A percentile compares a stretch with the other conserved stretches of the same genome.
These are phyloP conservation scores for Aspergillus ellipticus DNA, from an alignment of 495 filamentous ascomycete genomes.

Conservation along the genomic window DNA sequence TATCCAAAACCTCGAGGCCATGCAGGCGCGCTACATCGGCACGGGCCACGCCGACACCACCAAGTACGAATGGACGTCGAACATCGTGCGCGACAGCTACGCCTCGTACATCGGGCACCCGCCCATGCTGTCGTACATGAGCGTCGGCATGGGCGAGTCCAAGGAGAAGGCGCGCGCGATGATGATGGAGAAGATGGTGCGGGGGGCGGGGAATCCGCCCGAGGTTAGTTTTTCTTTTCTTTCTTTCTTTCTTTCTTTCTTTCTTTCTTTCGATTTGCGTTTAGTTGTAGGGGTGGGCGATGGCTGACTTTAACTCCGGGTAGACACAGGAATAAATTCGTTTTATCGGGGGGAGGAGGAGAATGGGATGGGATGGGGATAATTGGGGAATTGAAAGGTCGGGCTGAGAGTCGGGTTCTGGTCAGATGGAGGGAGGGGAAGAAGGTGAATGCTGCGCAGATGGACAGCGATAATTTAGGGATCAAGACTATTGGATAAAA, in stretches of 20 bases:
- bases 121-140: constrained; percentile 82
- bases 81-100: constrained; percentile 81
- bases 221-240: constrained; percentile 37
- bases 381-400: not conserved
- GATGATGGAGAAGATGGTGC: constrained; percentile 90
- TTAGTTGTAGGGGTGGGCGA: no score
- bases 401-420: no score
- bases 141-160: constrained; percentile 80
- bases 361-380: not conserved
- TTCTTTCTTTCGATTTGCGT: not conserved
- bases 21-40: constrained; percentile 90
- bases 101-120: constrained; percentile 87
- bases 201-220: constrained; percentile 82
- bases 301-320: not conserved
- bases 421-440: not conserved
- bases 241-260: constrained; percentile 1
- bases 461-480: no score
- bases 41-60: constrained; percentile 99
- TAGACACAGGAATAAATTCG: constrained; percentile 16
- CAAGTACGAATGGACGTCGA: constrained; percentile 90
- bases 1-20: constrained; percentile 91
- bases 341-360: not conserved
- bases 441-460: not conserved
- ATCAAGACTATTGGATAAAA: no score
- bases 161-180: constrained; percentile 72